Evolutionary conservation across 352 stramenopile species (phyloP).

Genomic region (Peronospora tabacina): DNA sequence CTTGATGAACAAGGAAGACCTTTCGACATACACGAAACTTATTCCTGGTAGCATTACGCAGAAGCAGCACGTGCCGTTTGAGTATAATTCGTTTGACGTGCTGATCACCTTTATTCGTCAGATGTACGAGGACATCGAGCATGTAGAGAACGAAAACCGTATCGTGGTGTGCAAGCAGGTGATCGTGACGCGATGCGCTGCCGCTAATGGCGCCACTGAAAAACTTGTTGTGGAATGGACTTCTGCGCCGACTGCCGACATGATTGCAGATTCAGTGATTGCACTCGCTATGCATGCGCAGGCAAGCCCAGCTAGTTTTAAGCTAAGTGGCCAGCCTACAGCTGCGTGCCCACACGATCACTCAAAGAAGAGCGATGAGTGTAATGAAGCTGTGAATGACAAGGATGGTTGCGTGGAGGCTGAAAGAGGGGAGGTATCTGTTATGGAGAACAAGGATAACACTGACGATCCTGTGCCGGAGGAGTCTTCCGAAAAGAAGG

Average conservation of each 20-base stretch:
- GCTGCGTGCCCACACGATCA: constrained; percentile 77
- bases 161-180: constrained; percentile 70
- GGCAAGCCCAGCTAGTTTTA: constrained; percentile 75
- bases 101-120: constrained; percentile 71
- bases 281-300: constrained; percentile 92
- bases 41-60: constrained; percentile 74
- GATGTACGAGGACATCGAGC: constrained; percentile 74
- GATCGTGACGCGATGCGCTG: constrained; percentile 44
- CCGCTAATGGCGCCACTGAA: constrained; percentile 25
- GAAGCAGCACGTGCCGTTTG: constrained; percentile 80
- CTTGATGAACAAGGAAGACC: constrained; percentile 78
- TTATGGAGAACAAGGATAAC: constrained; percentile 14
- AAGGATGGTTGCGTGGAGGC: constrained; percentile 9
- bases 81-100: constrained; percentile 71
- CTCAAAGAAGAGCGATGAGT: constrained; percentile 36
- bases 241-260: constrained; percentile 89
- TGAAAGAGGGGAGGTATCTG: constrained; percentile 14
- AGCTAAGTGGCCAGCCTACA: constrained; percentile 63
- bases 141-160: constrained; percentile 46
- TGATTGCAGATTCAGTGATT: constrained; percentile 95
- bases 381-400: constrained; percentile 3
- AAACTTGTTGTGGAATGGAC: constrained; percentile 82
- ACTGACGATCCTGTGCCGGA: constrained; percentile 13
- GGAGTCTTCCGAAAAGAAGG: constrained; percentile 14
- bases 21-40: constrained; percentile 83